Evolutionary conservation across 345 rosid genomes (phyloP).

Genomic region (Jatropha curcas): DNA sequence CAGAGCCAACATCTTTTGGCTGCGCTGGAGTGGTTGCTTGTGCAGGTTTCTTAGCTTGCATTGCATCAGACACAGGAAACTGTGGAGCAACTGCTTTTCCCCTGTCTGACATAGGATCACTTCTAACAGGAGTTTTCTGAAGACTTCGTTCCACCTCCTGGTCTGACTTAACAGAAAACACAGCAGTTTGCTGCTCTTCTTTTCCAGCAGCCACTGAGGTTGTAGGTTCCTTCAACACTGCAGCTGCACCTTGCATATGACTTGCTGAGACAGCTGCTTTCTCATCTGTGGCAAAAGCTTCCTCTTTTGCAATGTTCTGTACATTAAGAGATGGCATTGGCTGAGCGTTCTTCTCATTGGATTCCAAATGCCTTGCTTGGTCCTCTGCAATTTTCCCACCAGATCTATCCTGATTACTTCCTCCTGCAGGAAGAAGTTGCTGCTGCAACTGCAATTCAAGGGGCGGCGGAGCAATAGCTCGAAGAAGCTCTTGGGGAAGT

Average conservation of each 20-base stretch:
- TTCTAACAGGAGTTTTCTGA: slow-evolving; percentile 52
- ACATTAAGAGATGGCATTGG: slow-evolving; percentile 46
- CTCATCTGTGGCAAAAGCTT: slow-evolving; percentile 56
- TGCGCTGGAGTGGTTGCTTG: slow-evolving; percentile 54
- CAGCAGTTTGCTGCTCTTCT: slow-evolving; percentile 74
- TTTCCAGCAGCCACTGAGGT: slow-evolving; percentile 47
- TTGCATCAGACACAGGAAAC: slow-evolving; percentile 54
- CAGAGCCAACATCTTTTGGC: slow-evolving; percentile 71
- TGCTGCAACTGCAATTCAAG: slow-evolving; percentile 73
- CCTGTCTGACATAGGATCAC: slow-evolving; percentile 63
- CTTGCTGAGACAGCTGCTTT: slow-evolving; percentile 51
- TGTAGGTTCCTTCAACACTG: slow-evolving; percentile 51
- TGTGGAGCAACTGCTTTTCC: slow-evolving; percentile 69
- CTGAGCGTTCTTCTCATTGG: slow-evolving; percentile 57
- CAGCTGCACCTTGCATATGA: slow-evolving; percentile 45
- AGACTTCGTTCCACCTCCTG: slow-evolving; percentile 64
- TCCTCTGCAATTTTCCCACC: slow-evolving; percentile 59
- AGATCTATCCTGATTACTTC: slow-evolving; percentile 58
- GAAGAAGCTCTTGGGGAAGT: slow-evolving; percentile 93
- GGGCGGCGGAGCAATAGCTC: slow-evolving; percentile 84
- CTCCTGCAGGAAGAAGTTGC: slow-evolving; percentile 51
- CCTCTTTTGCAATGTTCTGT: slow-evolving; percentile 55
- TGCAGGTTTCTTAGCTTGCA: slow-evolving; percentile 65
- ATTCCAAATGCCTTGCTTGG: slow-evolving; percentile 54
- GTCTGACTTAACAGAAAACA: slow-evolving; percentile 58